Conservation (phyloP, 2,329 filamentous ascomycete genomes). For the Xylaria sp. region DNA sequence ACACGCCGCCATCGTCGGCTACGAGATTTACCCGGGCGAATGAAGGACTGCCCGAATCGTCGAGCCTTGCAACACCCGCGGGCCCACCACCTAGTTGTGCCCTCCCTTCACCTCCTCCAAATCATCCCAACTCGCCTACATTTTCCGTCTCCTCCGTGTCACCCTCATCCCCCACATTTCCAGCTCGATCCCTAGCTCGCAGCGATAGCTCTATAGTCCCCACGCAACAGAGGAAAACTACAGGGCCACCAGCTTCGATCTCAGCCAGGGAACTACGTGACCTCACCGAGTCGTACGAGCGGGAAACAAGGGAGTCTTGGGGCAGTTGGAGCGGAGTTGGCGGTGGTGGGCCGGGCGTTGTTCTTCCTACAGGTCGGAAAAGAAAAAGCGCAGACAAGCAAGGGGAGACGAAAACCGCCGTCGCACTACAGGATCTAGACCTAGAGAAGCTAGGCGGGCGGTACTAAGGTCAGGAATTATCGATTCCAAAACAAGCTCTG, state of each 20-base stretch:
- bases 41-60: conserved; percentile 45
- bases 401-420: conserved; percentile 9
- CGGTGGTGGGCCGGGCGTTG: conserved; percentile 33
- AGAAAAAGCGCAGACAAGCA: conserved; percentile 27
- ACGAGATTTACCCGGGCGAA: conserved; percentile 45
- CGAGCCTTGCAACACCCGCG: conserved; percentile 41
- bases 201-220: conserved; percentile 8
- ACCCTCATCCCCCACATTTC: conserved; percentile 35
- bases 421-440: conserved; percentile 34
- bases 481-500: neutral
- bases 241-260: conserved; percentile 20
- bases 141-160: conserved; percentile 25
- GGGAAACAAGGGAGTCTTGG: conserved; percentile 43
- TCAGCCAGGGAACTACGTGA: conserved; percentile 41
- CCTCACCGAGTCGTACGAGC: conserved; percentile 41
- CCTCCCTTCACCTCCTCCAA: conserved; percentile 44
- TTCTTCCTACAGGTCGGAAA: conserved; percentile 13
- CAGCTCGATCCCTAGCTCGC: conserved; percentile 22
- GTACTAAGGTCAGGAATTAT: conserved; percentile 23
- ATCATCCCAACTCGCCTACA: conserved; percentile 24
- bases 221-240: neutral
- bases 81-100: conserved; percentile 54
- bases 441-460: conserved; percentile 37
- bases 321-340: conserved; percentile 42
- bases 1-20: conserved; percentile 40